Conservation (phyloP, 305 asterid species). For the Ajuga reptans region DNA sequence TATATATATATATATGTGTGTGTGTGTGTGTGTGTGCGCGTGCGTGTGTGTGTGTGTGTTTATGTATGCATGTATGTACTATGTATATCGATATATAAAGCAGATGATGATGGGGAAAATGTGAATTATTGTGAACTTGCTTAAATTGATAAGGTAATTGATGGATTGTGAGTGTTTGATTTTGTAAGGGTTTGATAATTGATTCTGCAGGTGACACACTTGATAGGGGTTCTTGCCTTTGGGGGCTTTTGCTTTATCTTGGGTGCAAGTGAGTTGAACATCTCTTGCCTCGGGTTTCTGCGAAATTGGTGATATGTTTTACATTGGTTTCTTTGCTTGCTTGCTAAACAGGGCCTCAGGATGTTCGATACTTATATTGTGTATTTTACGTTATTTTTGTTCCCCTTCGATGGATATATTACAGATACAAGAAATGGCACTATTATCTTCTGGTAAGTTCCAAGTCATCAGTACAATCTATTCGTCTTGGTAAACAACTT, state of each 20-base stretch:
- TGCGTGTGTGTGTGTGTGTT: too few relatives aligned
- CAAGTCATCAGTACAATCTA: not conserved
- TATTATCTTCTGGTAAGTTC: constrained; percentile 75
- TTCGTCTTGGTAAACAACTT: not conserved
- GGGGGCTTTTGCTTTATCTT: constrained; percentile 85
- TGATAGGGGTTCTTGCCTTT: constrained; percentile 85
- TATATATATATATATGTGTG: not conserved
- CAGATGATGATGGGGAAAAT: not conserved
- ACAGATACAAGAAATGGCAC: constrained; percentile 94
- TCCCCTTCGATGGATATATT: constrained; percentile 92
- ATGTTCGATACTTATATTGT: constrained; percentile 68
- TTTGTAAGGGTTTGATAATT: not conserved
- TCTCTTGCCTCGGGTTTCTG: not conserved
- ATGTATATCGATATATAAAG: not conserved
- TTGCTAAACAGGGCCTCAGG: constrained; percentile 77
- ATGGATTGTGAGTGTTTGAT: not conserved
- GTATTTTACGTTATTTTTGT: constrained; percentile 71
- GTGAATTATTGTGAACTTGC: not conserved
- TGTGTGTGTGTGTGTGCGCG: not conserved
- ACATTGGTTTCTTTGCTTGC: constrained; percentile 14
- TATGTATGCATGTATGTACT: too few relatives aligned
- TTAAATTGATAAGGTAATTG: not conserved
- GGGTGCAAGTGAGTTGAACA: constrained; percentile 74
- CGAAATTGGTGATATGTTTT: not conserved
- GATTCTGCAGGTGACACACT: constrained; percentile 61